phyloP scores from a whole-genome alignment of 495 filamentous ascomycete genomes.

The Aspergillus sclerotioniger region DNA sequence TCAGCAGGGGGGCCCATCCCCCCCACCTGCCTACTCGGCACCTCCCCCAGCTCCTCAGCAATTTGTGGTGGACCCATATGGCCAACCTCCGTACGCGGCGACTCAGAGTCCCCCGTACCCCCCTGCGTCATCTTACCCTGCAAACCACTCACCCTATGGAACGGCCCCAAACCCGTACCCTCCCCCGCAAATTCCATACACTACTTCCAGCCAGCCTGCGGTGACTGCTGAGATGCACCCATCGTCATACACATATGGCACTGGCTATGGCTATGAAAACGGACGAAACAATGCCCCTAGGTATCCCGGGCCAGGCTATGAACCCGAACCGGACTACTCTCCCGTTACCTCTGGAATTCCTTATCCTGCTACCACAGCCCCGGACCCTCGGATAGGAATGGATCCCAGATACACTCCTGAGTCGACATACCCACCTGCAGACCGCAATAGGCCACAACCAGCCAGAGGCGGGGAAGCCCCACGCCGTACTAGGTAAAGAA shows the following conservation, averaged over 20 bases:
- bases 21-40: constrained; percentile 40
- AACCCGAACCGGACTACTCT: constrained; percentile 45
- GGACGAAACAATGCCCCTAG: constrained; percentile 47
- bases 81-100: constrained; percentile 35
- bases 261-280: constrained; percentile 42
- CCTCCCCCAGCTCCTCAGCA: constrained; percentile 31
- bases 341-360: constrained; percentile 43
- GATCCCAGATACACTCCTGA: constrained; percentile 49
- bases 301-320: constrained; percentile 48
- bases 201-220: constrained; percentile 36
- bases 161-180: constrained; percentile 36
- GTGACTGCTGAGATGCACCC: constrained; percentile 42
- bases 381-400: constrained; percentile 50
- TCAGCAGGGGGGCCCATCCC: constrained; percentile 39
- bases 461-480: constrained; percentile 42
- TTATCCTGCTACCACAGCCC: constrained; percentile 45
- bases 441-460: constrained; percentile 45
- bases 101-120: constrained; percentile 39
- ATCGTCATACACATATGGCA: constrained; percentile 43
- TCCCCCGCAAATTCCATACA: constrained; percentile 38
- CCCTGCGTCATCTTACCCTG: constrained; percentile 33
- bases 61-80: constrained; percentile 42
- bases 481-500: constrained; percentile 37
- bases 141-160: constrained; percentile 40
- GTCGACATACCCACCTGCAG: constrained; percentile 24